Base-by-base conservation (phyloP, 257 asterid genomes). In the Primulina tabacum region DNA sequence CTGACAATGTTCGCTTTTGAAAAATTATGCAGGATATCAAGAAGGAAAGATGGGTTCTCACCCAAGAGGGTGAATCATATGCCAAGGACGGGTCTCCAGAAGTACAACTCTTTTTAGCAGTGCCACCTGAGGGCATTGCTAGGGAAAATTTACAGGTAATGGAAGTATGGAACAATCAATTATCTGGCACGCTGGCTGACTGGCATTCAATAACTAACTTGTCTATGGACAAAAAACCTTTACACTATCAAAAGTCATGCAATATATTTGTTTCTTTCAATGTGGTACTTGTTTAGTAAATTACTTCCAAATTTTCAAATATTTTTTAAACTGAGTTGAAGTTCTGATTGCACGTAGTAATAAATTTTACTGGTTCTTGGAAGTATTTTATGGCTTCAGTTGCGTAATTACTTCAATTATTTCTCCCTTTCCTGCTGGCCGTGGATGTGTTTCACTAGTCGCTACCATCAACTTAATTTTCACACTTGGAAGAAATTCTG, bases 51-150 rank as follows among this genome's bases (percentile, higher is more conserved):
- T 94, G 96, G 97, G 85, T 85, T 30, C 96, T 94, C 60, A 87
- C 97, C 8, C 78, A 81, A 29, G 99, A 94, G 84, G 99, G 97
- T 21, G 81, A 80, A 47, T 60, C 73, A 34, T 94, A 91, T 78
- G 86, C 95, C 50, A 82, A 72, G 17, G 73, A 76, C 21, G 99
- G 97, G 75, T 87, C 97, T 69, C 97, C 99, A 21, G 99, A 94
- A 88, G 87, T 81, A 26, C 95, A 83, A 57, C 86, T 94, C 75
- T 82, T 87, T 78, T 78, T 52, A 34, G 95, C 96, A 40, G 82
- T 94, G 64, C 97, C 99, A 33, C 77, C 80, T 1, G 89, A 91
- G 79, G 97, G 97, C 55, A 86, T 81, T 71, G 40, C 92, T 0
- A 84, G 81, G 60, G 91, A 88, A 35, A 92, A 86, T 66, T 84